phyloP scores from a whole-genome alignment of 148 eudicot species.

The Rhododendron griersonianum region DNA sequence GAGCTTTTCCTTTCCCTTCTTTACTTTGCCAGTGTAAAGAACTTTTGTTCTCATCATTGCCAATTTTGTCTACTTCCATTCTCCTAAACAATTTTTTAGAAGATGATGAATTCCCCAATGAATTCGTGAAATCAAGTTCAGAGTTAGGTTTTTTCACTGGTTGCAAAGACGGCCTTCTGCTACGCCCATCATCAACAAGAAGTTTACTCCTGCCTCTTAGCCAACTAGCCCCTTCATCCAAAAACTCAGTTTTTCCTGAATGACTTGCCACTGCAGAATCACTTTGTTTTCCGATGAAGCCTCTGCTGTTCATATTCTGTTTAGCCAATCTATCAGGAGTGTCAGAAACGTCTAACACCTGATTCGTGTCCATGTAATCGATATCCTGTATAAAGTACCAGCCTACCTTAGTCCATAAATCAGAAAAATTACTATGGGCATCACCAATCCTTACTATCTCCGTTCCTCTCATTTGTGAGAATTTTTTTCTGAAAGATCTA shows the following conservation, averaged over 20 bases:
- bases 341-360: conserved; percentile 56
- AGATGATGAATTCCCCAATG: conserved; percentile 22
- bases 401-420: background rate
- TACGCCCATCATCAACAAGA: conserved; percentile 21
- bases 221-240: conserved; percentile 18
- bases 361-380: conserved; percentile 48
- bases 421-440: background rate
- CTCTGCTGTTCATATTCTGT: conserved; percentile 13
- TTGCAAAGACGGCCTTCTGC: conserved; percentile 16
- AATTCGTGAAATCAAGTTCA: conserved; percentile 8
- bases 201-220: conserved; percentile 18
- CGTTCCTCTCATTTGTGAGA: background rate
- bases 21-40: conserved; percentile 16
- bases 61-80: conserved; percentile 18
- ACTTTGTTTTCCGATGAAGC: conserved; percentile 6
- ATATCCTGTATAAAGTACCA: conserved; percentile 26
- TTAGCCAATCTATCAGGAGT: conserved; percentile 56
- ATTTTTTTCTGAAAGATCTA: background rate
- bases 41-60: conserved; percentile 21
- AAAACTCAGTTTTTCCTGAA: conserved; percentile 17
- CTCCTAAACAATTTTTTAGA: conserved; percentile 28
- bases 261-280: conserved; percentile 12
- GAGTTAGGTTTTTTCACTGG: conserved; percentile 12
- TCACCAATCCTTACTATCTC: background rate
- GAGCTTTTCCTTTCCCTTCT: conserved; percentile 25